Conservation (phyloP, 345 rosid species). For the Syzygium grande region DNA sequence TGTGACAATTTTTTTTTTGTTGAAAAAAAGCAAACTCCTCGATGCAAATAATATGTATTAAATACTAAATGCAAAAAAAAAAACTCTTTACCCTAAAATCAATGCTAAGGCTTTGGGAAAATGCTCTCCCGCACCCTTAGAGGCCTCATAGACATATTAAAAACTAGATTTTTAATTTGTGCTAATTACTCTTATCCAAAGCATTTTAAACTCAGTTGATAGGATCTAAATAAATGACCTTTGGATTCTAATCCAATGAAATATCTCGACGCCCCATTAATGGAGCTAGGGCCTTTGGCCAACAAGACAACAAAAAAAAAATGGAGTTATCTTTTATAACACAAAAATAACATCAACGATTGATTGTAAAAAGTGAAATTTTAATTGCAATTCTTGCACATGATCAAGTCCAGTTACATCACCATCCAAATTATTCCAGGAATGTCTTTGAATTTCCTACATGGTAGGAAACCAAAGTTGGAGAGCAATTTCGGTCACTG, state of each 20-base stretch:
- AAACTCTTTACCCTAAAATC: too few relatives aligned
- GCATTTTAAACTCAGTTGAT: background rate
- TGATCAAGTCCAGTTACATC: background rate
- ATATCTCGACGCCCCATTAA: background rate
- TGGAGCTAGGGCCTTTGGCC: background rate
- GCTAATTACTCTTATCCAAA: background rate
- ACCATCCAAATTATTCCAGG: background rate
- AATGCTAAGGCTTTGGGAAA: too few relatives aligned
- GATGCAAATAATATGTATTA: too few relatives aligned
- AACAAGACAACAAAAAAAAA: background rate
- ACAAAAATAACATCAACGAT: fast-evolving
- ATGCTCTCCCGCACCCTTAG: too few relatives aligned
- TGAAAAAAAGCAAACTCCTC: too few relatives aligned
- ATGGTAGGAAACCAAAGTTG: background rate
- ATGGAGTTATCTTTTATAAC: background rate
- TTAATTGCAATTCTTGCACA: background rate
- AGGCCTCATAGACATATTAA: fast-evolving
- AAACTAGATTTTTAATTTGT: background rate
- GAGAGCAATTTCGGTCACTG: background rate
- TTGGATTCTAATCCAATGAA: background rate
- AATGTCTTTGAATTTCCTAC: background rate
- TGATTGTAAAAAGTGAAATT: background rate
- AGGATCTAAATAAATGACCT: background rate
- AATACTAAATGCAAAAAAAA: too few relatives aligned
- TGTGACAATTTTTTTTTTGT: fast-evolving